Conservation (phyloP, 1,139 yeast species). For the Saccharomyces hybrid region DNA sequence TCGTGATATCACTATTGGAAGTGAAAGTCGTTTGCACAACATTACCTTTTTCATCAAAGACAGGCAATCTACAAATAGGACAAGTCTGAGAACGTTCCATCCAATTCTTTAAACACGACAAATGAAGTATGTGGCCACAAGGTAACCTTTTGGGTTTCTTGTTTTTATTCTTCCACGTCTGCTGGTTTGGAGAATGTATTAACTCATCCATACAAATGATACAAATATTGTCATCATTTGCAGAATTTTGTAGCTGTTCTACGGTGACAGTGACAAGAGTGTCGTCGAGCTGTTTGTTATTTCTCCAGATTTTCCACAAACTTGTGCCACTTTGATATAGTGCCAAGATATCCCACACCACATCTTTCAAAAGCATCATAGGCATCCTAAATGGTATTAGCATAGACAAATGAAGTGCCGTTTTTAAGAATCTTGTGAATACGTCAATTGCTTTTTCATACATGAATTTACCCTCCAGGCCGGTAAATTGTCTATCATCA, state of each 20-base stretch:
- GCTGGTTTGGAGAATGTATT: constrained; percentile 5
- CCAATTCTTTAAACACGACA: constrained; percentile 92
- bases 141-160: constrained; percentile 59
- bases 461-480: constrained; percentile 68
- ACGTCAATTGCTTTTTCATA: constrained; percentile 55
- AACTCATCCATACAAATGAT: constrained; percentile 33
- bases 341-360: constrained; percentile 47
- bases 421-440: constrained; percentile 38
- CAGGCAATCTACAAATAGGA: constrained; percentile 85
- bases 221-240: constrained; percentile 47
- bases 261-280: constrained; percentile 54
- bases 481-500: constrained; percentile 27
- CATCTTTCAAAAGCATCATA: constrained; percentile 59
- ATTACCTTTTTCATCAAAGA: constrained; percentile 35
- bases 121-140: constrained; percentile 85
- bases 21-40: constrained; percentile 8
- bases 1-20: neutral
- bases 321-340: constrained; percentile 46
- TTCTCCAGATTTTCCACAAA: constrained; percentile 49
- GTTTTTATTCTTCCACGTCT: constrained; percentile 6
- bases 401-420: constrained; percentile 45
- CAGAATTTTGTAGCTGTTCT: constrained; percentile 53
- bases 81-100: constrained; percentile 84
- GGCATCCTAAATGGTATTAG: constrained; percentile 53
- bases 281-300: constrained; percentile 58